Percentiles rank a stretch among this genome's conserved stretches.
Evolutionary conservation across 2,329 filamentous ascomycete genomes (phyloP).

Genomic region (Podosphaera xanthii): DNA sequence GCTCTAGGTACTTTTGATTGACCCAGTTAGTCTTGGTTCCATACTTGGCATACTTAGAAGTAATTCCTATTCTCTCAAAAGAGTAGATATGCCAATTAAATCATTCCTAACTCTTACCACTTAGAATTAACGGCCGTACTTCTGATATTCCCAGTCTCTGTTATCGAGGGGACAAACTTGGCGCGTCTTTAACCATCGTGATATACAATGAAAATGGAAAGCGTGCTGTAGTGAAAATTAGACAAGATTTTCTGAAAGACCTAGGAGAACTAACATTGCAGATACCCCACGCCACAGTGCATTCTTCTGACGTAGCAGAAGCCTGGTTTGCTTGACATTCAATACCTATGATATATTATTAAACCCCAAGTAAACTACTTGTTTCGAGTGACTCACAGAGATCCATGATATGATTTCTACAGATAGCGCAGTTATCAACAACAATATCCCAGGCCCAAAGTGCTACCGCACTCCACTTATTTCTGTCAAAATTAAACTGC

Average conservation of each 20-base stretch:
- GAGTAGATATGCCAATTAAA: no score
- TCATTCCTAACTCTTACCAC: no score
- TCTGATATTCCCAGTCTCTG: constrained; percentile 98
- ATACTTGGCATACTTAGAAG: no score
- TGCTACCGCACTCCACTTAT: constrained; percentile 90
- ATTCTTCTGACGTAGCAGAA: constrained; percentile 90
- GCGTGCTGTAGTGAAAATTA: constrained; percentile 45
- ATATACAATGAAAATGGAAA: constrained; percentile 99
- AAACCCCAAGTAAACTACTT: neutral
- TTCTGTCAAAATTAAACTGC: neutral
- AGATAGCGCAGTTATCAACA: constrained; percentile 98
- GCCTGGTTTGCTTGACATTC: constrained; percentile 98
- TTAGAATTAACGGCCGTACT: constrained; percentile 51
- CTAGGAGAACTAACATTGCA: constrained; percentile 55
- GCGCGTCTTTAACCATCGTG: constrained; percentile 95
- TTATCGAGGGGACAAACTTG: constrained; percentile 97
- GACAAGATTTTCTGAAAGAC: neutral
- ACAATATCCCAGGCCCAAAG: constrained; percentile 99
- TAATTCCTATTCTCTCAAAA: no score
- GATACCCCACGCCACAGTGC: constrained; percentile 96
- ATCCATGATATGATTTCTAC: constrained; percentile 99
- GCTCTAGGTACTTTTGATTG: no score
- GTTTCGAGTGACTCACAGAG: constrained; percentile 39
- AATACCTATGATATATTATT: constrained; percentile 37
- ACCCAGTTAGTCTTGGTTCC: no score